Percentiles rank a stretch among this genome's conserved stretches.
These are phyloP conservation scores for Phytophthora pseudosyringae DNA, from an alignment of 352 stramenopile species.

Conservation along the genomic window DNA sequence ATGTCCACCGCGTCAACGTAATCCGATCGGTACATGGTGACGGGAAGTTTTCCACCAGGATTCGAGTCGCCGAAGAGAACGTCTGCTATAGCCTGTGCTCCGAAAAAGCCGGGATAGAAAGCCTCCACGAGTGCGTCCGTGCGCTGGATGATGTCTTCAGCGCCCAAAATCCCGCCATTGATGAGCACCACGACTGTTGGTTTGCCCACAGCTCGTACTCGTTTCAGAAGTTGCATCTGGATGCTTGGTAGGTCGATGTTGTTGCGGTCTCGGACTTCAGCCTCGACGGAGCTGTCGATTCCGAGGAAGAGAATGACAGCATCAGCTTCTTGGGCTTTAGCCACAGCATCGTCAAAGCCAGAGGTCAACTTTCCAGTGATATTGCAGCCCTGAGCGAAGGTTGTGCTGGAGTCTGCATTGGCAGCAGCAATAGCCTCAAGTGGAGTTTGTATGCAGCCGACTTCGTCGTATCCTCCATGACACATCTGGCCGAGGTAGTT, in stretches of 20 bases:
- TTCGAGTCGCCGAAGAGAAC: constrained; percentile 87
- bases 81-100: constrained; percentile 78
- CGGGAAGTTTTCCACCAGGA: constrained; percentile 81
- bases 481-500: constrained; percentile 91
- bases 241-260: constrained; percentile 73
- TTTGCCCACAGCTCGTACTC: constrained; percentile 62
- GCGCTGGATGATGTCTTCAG: constrained; percentile 74
- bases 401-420: constrained; percentile 50
- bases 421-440: constrained; percentile 64
- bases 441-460: constrained; percentile 73
- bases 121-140: constrained; percentile 73
- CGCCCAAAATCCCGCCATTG: constrained; percentile 85
- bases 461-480: constrained; percentile 70
- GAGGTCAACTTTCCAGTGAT: constrained; percentile 73
- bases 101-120: constrained; percentile 87
- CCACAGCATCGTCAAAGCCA: constrained; percentile 58
- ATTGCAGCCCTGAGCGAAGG: constrained; percentile 48
- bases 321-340: constrained; percentile 45
- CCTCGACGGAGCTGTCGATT: constrained; percentile 83
- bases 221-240: constrained; percentile 80
- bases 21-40: constrained; percentile 88
- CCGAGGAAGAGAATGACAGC: constrained; percentile 83
- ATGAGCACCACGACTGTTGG: constrained; percentile 88
- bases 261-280: constrained; percentile 76
- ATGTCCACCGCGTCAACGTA: constrained; percentile 80